These are phyloP conservation scores for Paraphoma chrysanthemicola DNA, from an alignment of 2,329 filamentous ascomycete species.

Conservation along the genomic window DNA sequence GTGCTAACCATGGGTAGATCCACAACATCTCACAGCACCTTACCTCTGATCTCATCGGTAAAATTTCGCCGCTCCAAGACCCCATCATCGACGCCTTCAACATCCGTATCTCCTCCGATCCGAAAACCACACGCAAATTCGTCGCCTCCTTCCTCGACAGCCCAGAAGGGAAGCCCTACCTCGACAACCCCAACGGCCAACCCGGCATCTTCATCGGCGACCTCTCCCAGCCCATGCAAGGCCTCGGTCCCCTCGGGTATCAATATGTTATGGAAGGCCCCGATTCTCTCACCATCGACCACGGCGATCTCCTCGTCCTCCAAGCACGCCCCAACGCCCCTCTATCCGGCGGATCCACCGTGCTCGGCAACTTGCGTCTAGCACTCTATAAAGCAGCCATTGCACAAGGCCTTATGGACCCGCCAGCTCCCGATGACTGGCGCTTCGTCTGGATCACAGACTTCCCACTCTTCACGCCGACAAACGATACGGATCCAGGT, in stretches of 20 bases:
- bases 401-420: conserved; percentile 63
- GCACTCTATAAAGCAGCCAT: conserved; percentile 74
- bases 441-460: conserved; percentile 84
- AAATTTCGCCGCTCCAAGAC: conserved; percentile 72
- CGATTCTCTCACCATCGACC: conserved; percentile 59
- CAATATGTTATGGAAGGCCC: conserved; percentile 69
- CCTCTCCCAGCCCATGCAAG: conserved; percentile 73
- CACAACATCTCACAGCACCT: conserved; percentile 69
- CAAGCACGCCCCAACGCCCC: conserved; percentile 75
- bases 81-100: conserved; percentile 80
- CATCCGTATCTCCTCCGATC: conserved; percentile 64
- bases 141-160: conserved; percentile 74
- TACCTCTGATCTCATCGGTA: conserved; percentile 70
- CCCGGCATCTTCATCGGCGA: conserved; percentile 82
- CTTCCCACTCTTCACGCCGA: conserved; percentile 90
- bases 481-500: conserved; percentile 69
- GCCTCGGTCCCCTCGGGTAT: conserved; percentile 79
- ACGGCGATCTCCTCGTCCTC: conserved; percentile 79
- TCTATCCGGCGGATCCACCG: conserved; percentile 75
- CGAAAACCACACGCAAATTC: conserved; percentile 65
- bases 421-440: conserved; percentile 59
- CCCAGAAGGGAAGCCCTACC: conserved; percentile 64
- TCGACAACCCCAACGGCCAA: conserved; percentile 75
- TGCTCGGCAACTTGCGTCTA: conserved; percentile 74
- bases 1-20: conserved; percentile 61